Evolutionary conservation across 257 asterid species (phyloP).

Genomic region (Solanum sejunctum): DNA sequence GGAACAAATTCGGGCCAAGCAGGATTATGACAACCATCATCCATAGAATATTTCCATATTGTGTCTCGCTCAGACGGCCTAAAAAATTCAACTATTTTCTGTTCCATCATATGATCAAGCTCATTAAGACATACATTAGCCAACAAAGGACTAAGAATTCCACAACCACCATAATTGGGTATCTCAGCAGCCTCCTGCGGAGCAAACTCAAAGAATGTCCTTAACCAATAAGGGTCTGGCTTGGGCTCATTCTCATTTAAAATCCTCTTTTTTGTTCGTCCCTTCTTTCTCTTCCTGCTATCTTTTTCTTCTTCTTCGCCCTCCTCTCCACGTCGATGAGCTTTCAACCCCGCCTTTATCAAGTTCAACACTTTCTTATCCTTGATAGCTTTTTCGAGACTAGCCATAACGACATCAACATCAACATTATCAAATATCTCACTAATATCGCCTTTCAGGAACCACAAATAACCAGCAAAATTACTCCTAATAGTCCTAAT

Average conservation of each 20-base stretch:
- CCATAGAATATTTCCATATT: slow-evolving; percentile 74
- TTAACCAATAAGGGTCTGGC: slow-evolving; percentile 87
- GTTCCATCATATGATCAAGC: slow-evolving; percentile 69
- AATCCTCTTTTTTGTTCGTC: slow-evolving; percentile 68
- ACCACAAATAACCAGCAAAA: slow-evolving; percentile 97
- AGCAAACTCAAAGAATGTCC: slow-evolving; percentile 71
- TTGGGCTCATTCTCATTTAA: slow-evolving; percentile 67
- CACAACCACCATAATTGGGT: slow-evolving; percentile 72
- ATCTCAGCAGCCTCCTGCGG: slow-evolving; percentile 89
- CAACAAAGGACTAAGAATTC: slow-evolving; percentile 82
- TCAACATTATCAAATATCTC: slow-evolving; percentile 32
- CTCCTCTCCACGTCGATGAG: slow-evolving; percentile 4
- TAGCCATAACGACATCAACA: slow-evolving; percentile 31
- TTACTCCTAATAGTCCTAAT: slow-evolving; percentile 87
- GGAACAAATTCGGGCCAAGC: slow-evolving; percentile 99
- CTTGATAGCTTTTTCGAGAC: slow-evolving; percentile 45
- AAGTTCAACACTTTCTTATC: slow-evolving; percentile 69
- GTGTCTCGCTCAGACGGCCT: slow-evolving; percentile 61
- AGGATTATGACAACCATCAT: slow-evolving; percentile 89
- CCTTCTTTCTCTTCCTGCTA: slow-evolving; percentile 45
- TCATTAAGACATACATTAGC: slow-evolving; percentile 62
- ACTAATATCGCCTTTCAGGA: slow-evolving; percentile 71
- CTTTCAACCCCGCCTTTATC: slow-evolving; percentile 55
- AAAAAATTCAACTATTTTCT: slow-evolving; percentile 51
- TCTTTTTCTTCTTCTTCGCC: slow-evolving; percentile 23